These are phyloP conservation scores for Obelidium mucronatum DNA, from an alignment of 192 early-diverging fungal genomes.

Conservation along the genomic window DNA sequence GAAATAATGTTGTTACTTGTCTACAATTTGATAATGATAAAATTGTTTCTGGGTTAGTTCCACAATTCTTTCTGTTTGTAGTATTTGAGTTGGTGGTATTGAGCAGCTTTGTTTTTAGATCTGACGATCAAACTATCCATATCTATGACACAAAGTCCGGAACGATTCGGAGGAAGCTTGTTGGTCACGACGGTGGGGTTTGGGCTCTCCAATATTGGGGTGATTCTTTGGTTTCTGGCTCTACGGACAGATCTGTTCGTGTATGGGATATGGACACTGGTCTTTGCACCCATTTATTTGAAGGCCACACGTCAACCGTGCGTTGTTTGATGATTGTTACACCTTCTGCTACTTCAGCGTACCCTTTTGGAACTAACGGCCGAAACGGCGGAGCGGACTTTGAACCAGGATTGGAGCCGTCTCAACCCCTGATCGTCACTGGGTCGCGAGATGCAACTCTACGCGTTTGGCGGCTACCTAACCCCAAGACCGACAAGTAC, in stretches of 20 bases:
- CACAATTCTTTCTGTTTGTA: conserved; percentile 26
- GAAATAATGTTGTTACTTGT: conserved; percentile 89
- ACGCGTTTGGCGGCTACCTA: conserved; percentile 91
- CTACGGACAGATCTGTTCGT: conserved; percentile 93
- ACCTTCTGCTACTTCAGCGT: conserved; percentile 54
- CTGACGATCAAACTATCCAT: conserved; percentile 92
- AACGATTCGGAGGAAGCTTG: conserved; percentile 70
- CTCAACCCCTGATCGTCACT: conserved; percentile 81
- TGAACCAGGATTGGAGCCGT: conserved; percentile 33
- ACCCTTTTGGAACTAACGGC: conserved; percentile 16
- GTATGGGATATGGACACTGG: conserved; percentile 97
- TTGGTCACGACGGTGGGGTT: conserved; percentile 91
- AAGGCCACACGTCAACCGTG: conserved; percentile 94
- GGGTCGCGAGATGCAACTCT: conserved; percentile 95
- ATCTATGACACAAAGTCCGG: conserved; percentile 92
- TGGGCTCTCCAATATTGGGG: conserved; percentile 96
- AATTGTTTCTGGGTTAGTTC: conserved; percentile 81
- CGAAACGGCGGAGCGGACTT: conserved; percentile 27
- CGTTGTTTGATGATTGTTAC: conserved; percentile 90
- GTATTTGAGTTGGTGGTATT: background rate
- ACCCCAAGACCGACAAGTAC: conserved; percentile 66
- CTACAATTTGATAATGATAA: conserved; percentile 96
- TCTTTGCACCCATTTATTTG: conserved; percentile 90
- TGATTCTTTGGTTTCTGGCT: conserved; percentile 89
- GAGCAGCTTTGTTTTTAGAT: conserved; percentile 30